Percentiles rank a stretch among this genome's conserved stretches.
phyloP scores from a whole-genome alignment of 495 filamentous ascomycete species.

The Recurvomyces mirabilis region DNA sequence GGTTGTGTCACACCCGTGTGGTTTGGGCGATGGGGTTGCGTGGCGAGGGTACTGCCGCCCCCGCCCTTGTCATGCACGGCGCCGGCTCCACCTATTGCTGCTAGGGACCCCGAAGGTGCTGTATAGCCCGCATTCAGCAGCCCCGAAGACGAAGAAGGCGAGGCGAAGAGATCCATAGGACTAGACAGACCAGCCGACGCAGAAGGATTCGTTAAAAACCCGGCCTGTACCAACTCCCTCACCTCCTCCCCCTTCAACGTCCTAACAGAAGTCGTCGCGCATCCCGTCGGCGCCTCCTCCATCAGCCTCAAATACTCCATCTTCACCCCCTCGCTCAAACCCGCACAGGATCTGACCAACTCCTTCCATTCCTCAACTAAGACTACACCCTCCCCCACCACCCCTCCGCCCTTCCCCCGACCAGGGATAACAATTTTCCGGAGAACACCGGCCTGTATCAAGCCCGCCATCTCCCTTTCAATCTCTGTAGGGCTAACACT shows the following conservation, averaged over 20 bases:
- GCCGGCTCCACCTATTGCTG: constrained; percentile 48
- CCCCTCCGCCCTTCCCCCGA: constrained; percentile 46
- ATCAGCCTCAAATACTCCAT: constrained; percentile 46
- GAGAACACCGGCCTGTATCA: constrained; percentile 47
- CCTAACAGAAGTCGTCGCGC: constrained; percentile 38
- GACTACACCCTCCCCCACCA: constrained; percentile 61
- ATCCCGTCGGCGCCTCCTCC: constrained; percentile 41
- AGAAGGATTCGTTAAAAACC: constrained; percentile 44
- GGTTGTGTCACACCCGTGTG: constrained; percentile 8
- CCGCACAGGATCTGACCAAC: constrained; percentile 34
- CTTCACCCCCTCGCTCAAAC: constrained; percentile 40
- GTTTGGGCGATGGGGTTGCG: constrained; percentile 1
- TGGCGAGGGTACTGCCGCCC: constrained; percentile 26
- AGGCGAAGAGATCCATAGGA: constrained; percentile 43
- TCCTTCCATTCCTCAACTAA: constrained; percentile 50
- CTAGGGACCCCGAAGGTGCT: constrained; percentile 51
- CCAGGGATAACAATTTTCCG: constrained; percentile 57
- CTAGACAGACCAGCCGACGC: constrained; percentile 28
- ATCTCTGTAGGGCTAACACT: constrained; percentile 53
- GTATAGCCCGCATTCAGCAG: constrained; percentile 41
- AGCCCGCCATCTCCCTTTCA: constrained; percentile 61
- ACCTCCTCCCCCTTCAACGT: constrained; percentile 42
- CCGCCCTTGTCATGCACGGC: constrained; percentile 46
- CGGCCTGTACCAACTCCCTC: constrained; percentile 51
- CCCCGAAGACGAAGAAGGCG: constrained; percentile 42